phyloP scores from a whole-genome alignment of 805 yeast species.

The Myxozyma sirexii region DNA sequence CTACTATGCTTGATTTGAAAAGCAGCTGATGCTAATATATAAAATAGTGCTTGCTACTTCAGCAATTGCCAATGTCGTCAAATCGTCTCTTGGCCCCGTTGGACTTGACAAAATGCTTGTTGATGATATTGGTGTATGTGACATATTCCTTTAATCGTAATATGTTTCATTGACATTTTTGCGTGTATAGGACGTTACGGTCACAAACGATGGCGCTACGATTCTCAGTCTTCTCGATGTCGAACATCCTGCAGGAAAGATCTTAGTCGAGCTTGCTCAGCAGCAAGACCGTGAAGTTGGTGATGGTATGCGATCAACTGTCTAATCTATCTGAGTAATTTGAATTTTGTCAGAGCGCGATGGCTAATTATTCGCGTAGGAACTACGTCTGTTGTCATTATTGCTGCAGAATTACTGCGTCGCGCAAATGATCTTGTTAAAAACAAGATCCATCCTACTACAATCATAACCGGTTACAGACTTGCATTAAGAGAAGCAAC shows the following conservation, averaged over 20 bases:
- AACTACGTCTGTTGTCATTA: conserved; percentile 94
- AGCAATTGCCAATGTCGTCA: conserved; percentile 80
- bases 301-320: conserved; percentile 59
- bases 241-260: conserved; percentile 98
- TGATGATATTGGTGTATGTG: conserved; percentile 80
- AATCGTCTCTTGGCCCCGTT: conserved; percentile 95
- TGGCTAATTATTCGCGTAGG: too few species aligned
- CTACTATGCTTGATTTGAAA: background rate
- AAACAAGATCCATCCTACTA: conserved; percentile 95
- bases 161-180: background rate
- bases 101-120: conserved; percentile 98
- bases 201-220: conserved; percentile 98
- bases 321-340: too few species aligned
- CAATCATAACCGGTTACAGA: conserved; percentile 94
- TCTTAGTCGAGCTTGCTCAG: conserved; percentile 93
- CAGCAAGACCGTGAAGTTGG: conserved; percentile 99
- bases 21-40: background rate
- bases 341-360: background rate
- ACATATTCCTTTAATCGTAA: background rate
- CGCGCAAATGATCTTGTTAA: conserved; percentile 93
- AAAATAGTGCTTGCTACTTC: conserved; percentile 74
- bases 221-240: conserved; percentile 87
- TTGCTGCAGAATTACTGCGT: conserved; percentile 88
- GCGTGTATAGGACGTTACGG: conserved; percentile 72
- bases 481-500: conserved; percentile 90